Evolutionary conservation across 129 eudicot genomes (phyloP), one percentile per base, ranked within the genome.

Genomic region (Artemisia annua): DNA sequence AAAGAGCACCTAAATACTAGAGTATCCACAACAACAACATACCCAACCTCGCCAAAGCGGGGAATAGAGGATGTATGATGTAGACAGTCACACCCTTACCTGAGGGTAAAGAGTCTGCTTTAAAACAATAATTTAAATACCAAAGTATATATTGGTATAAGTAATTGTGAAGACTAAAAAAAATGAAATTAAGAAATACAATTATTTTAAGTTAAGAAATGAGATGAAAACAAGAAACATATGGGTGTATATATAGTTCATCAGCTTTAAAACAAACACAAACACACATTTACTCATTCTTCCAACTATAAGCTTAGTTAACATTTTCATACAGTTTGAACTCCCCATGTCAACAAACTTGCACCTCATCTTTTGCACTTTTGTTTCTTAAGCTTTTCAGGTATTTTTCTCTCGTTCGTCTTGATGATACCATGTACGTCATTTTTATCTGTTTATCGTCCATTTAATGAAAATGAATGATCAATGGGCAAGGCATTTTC

Each of bases 231-330:
- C 78, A 64, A 78, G 82, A 66, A 67, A 46, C 62, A 55, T 71
- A 55, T 46, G 77, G 22, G 72, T 78, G 76, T 78, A 71, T 78
- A 78, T 71, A 78, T 78, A 78, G 82, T 64, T 71, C 63, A 60
- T 44, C 68, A 71, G 72, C 69, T 70, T 71, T 67, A 55, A 78
- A 71, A 78, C 82, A 78, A 64, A 63, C 78, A 71, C 67, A 64
- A 17, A 71, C 59, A 71, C 48, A 49, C 68, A 51, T 61, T 54
- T 35, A 70, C 24, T 74, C 63, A 43, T 50, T 79, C 75, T 32
- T 67, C 59, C 32, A 61, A 30, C 51, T 55, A 43, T 18, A 58
- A 71, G 66, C 50, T 32, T 76, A 62, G 62, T n/a, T 8, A 51
- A 48, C 24, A 59, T n/a, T 46, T 8, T 39, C 58, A 3, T 26